A percentile compares a stretch with the other conserved stretches of the same genome.
These are phyloP conservation scores for Fusarium mexicanum DNA, from an alignment of 2,329 filamentous ascomycete species.

Conservation along the genomic window DNA sequence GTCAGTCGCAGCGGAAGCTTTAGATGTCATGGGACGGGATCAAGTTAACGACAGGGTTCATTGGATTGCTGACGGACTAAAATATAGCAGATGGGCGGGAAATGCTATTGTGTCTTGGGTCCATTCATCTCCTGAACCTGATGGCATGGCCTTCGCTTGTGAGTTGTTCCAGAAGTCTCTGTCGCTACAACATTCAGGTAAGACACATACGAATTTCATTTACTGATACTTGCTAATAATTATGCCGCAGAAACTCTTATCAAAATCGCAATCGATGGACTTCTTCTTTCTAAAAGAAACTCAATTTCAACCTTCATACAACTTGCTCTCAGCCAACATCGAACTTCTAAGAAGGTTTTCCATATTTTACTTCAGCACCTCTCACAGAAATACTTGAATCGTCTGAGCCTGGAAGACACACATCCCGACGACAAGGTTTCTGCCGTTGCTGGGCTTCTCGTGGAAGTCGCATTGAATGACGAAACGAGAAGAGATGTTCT, in stretches of 20 bases:
- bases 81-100: constrained; percentile 78
- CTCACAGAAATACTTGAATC: constrained; percentile 56
- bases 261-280: constrained; percentile 47
- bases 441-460: constrained; percentile 67
- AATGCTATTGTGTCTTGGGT: constrained; percentile 65
- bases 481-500: constrained; percentile 63
- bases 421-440: constrained; percentile 56
- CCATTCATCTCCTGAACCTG: constrained; percentile 44
- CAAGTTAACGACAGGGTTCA: constrained; percentile 32
- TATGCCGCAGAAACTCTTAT: constrained; percentile 53
- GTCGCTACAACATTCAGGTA: constrained; percentile 78
- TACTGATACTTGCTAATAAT: neutral
- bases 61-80: constrained; percentile 73
- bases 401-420: constrained; percentile 46
- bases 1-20: constrained; percentile 65
- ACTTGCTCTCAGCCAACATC: constrained; percentile 45
- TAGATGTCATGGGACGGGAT: constrained; percentile 56
- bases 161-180: constrained; percentile 68
- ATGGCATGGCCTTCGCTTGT: constrained; percentile 54
- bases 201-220: neutral
- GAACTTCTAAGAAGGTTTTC: constrained; percentile 41
- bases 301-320: constrained; percentile 41
- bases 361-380: constrained; percentile 52
- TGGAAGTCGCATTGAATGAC: constrained; percentile 58
- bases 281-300: constrained; percentile 48